Conservation (phyloP, 306 rosid genomes). For the Castanospermum australe region DNA sequence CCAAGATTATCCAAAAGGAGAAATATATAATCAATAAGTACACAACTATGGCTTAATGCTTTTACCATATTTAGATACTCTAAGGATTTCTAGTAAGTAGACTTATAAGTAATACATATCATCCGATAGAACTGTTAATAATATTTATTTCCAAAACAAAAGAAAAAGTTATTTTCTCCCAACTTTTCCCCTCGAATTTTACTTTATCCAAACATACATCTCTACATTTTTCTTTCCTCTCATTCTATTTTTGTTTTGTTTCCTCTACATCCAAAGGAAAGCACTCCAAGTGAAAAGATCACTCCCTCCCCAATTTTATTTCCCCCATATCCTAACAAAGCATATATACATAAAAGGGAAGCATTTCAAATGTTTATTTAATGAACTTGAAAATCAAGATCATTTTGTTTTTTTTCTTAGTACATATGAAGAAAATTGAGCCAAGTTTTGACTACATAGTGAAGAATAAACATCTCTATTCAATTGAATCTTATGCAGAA, state of each 20-base stretch:
- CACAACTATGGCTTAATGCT: background rate
- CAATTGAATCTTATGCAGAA: background rate
- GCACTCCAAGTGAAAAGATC: background rate
- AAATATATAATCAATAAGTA: background rate
- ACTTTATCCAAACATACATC: no score
- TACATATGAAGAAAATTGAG: background rate
- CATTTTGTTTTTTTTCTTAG: background rate
- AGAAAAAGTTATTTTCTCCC: no score
- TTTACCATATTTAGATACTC: background rate
- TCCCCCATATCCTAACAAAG: background rate
- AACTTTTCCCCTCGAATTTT: no score
- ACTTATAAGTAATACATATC: no score
- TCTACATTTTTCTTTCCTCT: background rate
- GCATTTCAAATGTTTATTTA: background rate
- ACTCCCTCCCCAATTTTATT: background rate
- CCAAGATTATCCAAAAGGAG: background rate
- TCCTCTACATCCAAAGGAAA: background rate
- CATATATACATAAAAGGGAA: background rate
- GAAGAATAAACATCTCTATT: no score
- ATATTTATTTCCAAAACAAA: no score
- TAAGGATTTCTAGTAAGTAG: background rate
- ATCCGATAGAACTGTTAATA: no score
- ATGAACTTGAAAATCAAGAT: background rate
- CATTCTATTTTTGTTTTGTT: background rate
- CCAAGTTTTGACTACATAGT: background rate